Conservation (phyloP, 2,329 filamentous ascomycete species). For the Ambrosiella cleistominuta region DNA sequence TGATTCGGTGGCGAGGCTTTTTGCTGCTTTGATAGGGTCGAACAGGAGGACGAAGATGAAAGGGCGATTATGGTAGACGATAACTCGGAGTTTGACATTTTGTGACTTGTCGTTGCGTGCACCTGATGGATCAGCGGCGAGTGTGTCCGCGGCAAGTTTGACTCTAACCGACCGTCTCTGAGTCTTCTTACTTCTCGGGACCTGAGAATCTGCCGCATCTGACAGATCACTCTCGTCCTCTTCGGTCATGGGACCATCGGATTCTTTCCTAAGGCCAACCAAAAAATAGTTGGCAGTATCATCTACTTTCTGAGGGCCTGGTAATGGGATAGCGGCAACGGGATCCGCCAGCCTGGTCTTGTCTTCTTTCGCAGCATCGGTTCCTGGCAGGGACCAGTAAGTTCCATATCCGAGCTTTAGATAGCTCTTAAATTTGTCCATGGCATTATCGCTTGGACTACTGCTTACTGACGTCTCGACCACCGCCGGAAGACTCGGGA, state of each 20-base stretch:
- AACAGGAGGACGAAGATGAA: constrained; percentile 70
- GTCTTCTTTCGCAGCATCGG: neutral
- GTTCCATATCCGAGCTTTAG: constrained; percentile 51
- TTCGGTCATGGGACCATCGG: constrained; percentile 29
- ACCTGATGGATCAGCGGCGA: constrained; percentile 14
- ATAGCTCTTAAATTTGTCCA: constrained; percentile 43
- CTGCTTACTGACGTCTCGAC: neutral
- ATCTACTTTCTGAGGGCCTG: constrained; percentile 5
- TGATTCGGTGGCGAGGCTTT: constrained; percentile 35
- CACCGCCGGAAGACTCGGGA: neutral
- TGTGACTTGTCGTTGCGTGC: constrained; percentile 27
- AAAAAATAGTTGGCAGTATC: constrained; percentile 34
- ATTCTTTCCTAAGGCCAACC: constrained; percentile 49
- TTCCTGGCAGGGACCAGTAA: constrained; percentile 31
- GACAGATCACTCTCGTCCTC: constrained; percentile 19
- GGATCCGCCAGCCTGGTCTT: constrained; percentile 3
- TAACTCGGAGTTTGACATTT: constrained; percentile 38
- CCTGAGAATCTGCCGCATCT: constrained; percentile 25
- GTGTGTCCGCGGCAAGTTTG: constrained; percentile 16
- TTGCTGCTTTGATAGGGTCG: constrained; percentile 33
- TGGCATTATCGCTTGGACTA: constrained; percentile 21
- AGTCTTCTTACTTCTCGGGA: constrained; percentile 19
- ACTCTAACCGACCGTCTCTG: constrained; percentile 16
- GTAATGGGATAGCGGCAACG: constrained; percentile 2
- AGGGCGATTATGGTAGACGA: constrained; percentile 56